phyloP scores from a whole-genome alignment of 441 rosid species.

The Euphorbia corollata region DNA sequence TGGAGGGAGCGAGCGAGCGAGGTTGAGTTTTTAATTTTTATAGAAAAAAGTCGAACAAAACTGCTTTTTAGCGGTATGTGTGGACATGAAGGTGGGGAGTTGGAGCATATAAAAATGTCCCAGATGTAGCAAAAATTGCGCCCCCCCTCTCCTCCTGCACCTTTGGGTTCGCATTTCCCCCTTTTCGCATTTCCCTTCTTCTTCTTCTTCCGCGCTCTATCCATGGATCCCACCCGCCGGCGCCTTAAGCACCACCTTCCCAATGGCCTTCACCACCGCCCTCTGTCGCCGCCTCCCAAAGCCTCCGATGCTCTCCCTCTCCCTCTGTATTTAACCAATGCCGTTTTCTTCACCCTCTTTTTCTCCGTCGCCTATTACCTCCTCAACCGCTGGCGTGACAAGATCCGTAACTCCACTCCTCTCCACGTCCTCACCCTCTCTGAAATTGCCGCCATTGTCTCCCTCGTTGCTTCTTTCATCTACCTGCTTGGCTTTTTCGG shows the following conservation, averaged over 20 bases:
- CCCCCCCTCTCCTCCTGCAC: not conserved
- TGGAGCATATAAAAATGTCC: not conserved
- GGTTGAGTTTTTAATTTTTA: no score
- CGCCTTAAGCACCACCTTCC: conserved; percentile 5
- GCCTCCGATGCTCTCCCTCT: conserved; percentile 81
- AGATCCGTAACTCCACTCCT: conserved; percentile 71
- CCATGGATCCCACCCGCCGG: conserved; percentile 33
- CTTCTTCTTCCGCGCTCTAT: not conserved
- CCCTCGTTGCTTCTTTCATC: conserved; percentile 65
- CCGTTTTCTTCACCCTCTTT: conserved; percentile 75
- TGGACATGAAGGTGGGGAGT: no score
- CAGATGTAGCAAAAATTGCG: not conserved
- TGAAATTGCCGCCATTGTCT: conserved; percentile 58
- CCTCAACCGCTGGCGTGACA: conserved; percentile 77
- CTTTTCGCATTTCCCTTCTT: not conserved
- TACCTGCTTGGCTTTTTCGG: conserved; percentile 81
- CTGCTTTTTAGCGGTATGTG: no score
- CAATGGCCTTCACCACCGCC: conserved; percentile 13
- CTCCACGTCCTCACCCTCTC: conserved; percentile 67
- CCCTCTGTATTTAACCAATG: conserved; percentile 65
- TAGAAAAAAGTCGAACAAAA: no score
- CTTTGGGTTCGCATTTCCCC: not conserved
- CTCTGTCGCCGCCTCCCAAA: conserved; percentile 31
- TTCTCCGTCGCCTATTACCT: conserved; percentile 73
- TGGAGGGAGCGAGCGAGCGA: no score